phyloP scores from a whole-genome alignment of 768 basidiomycete species.

The Mycena rebaudengoi region DNA sequence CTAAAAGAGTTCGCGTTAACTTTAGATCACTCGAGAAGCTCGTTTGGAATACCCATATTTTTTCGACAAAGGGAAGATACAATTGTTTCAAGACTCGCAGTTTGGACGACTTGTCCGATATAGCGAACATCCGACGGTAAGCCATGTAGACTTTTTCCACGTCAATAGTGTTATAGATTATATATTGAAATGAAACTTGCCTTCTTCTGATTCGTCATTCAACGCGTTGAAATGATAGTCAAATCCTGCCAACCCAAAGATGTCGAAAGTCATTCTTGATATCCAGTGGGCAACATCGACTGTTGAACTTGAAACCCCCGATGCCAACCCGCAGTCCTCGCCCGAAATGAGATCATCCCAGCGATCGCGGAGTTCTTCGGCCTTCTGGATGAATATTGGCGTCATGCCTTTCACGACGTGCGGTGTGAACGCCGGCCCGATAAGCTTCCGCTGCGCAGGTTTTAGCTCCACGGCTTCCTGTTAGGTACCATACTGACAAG shows the following conservation, averaged over 20 bases:
- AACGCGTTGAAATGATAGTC: constrained; percentile 61
- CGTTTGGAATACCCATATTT: constrained; percentile 49
- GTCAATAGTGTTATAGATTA: neutral
- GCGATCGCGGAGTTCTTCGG: constrained; percentile 54
- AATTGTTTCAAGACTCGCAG: constrained; percentile 51
- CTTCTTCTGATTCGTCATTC: constrained; percentile 54
- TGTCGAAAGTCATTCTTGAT: constrained; percentile 69
- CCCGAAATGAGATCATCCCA: constrained; percentile 47
- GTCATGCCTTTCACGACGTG: constrained; percentile 54
- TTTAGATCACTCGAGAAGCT: neutral
- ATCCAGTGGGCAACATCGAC: constrained; percentile 67
- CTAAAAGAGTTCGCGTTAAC: constrained; percentile 40
- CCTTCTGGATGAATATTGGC: constrained; percentile 60
- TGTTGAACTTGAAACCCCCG: constrained; percentile 10
- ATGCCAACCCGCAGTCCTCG: constrained; percentile 10
- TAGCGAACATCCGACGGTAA: constrained; percentile 53
- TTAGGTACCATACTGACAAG: constrained; percentile 38
- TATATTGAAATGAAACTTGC: neutral
- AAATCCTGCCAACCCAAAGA: constrained; percentile 68
- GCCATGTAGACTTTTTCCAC: constrained; percentile 17
- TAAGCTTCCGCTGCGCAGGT: constrained; percentile 47
- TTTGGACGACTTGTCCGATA: constrained; percentile 55
- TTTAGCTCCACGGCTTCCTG: neutral
- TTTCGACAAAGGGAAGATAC: constrained; percentile 55
- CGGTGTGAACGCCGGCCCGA: constrained; percentile 59